Conservation (phyloP, 2,329 filamentous ascomycete genomes). For the Fusarium foetens region DNA sequence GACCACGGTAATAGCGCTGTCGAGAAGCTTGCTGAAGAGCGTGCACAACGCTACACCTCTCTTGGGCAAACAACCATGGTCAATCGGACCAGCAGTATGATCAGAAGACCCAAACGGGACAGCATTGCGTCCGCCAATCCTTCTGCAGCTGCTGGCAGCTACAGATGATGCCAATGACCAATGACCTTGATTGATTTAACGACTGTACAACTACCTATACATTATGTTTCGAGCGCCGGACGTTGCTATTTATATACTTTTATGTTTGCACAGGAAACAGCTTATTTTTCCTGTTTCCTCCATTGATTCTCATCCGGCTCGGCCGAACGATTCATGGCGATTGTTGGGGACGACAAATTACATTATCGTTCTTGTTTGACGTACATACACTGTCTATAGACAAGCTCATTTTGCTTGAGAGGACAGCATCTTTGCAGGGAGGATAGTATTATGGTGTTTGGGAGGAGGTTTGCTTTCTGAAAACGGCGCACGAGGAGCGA, state of each 20-base stretch:
- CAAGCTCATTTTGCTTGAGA: slow-evolving; percentile 12
- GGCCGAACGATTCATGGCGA: slow-evolving; percentile 42
- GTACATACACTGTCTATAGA: slow-evolving; percentile 33
- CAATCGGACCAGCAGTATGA: slow-evolving; percentile 59
- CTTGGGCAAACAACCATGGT: slow-evolving; percentile 55
- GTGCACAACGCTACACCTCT: slow-evolving; percentile 54
- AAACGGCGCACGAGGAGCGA: slow-evolving; percentile 22
- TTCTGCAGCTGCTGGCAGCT: slow-evolving; percentile 54
- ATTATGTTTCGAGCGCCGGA: slow-evolving; percentile 44
- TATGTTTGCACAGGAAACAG: slow-evolving; percentile 38
- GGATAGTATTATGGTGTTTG: slow-evolving; percentile 27
- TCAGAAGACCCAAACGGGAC: slow-evolving; percentile 56
- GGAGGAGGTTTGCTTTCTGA: slow-evolving; percentile 23
- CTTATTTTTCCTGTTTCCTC: slow-evolving; percentile 12
- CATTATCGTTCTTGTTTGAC: slow-evolving; percentile 19
- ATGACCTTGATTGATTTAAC: slow-evolving; percentile 42
- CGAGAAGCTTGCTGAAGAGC: slow-evolving; percentile 42
- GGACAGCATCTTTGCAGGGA: slow-evolving; percentile 12
- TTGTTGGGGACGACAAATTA: slow-evolving; percentile 18
- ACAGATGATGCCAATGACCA: slow-evolving; percentile 55
- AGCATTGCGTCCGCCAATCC: slow-evolving; percentile 51
- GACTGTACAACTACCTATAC: slow-evolving; percentile 43
- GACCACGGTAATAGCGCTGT: slow-evolving; percentile 49
- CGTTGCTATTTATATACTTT: slow-evolving; percentile 47
- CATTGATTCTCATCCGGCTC: slow-evolving; percentile 24